Base-by-base conservation (phyloP, 176 grass and related monocot species). In the Musa acuminata region DNA sequence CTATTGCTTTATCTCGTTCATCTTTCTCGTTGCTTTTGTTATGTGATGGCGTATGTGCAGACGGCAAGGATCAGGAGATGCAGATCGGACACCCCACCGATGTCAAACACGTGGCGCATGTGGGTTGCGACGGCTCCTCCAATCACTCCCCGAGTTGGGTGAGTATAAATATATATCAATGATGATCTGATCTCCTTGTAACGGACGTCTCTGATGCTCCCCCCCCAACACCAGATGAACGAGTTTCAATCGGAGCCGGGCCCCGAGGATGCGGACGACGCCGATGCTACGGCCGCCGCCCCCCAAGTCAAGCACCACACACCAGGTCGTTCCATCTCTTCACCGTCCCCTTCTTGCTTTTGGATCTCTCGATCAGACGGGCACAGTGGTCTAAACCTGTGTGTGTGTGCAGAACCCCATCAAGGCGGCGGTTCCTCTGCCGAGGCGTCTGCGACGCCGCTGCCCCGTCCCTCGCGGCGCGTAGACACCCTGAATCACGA, bases 51-150 rank as follows among this genome's bases (percentile, higher is more conserved):
- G 57, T 17, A 8, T 13, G 49, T n/a, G 23, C 80, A 88, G 89
- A 96, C 4, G 62, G 80, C 1, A 90, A 87, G 78, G 93, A 96
- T 76, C 85, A 80, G 74, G 85, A 92, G 87, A 96, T 96, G 87
- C 78, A 96, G 78, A 96, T 96, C 71, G 93, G 93, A 57, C 69
- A 75, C 35, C 93, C 93, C 63, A 96, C 93, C 51, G 93, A 96
- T 23, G 93, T 96, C n/a, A 92, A 96, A 86, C 93, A 96, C 80
- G 89, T 96, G 72, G 89, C 93, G 35, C 93, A 96, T 78, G 90
- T 96, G 53, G 93, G 93, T 79, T 96, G 89, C 89, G 93, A 96
- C 78, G 85, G 78, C 81, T 13, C 64, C 62, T 82, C 71, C 81
- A 85, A 75, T 75, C 81, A 74, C 49, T 65, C 78, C 23, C 93